Percentiles rank a stretch among this genome's conserved stretches.
phyloP scores from a whole-genome alignment of 177 flowering plant genomes.

The Vitis hybrid region DNA sequence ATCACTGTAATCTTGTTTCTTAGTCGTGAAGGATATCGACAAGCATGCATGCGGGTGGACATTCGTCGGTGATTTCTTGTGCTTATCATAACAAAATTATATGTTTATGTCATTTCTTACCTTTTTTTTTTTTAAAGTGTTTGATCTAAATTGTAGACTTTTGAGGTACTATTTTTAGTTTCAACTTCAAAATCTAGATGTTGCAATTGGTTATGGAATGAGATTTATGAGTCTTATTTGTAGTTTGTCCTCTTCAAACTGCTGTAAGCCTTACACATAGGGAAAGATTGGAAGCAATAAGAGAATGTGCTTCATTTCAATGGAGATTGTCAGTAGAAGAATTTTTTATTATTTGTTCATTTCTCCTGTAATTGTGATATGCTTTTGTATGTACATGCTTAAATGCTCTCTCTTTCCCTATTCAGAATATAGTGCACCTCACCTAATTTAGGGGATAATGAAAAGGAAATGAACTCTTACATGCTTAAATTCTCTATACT shows the following conservation, averaged over 20 bases:
- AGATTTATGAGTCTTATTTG: neutral
- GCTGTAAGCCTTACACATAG: no score
- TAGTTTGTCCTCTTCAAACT: no score
- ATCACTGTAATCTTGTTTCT: conserved; percentile 82
- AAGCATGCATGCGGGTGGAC: conserved; percentile 90
- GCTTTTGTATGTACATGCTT: neutral
- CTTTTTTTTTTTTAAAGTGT: neutral
- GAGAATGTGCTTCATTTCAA: no score
- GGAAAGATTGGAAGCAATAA: no score
- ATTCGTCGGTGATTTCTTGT: conserved; percentile 45
- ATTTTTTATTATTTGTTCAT: neutral
- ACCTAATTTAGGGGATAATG: neutral
- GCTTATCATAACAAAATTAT: neutral
- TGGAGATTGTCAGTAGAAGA: no score
- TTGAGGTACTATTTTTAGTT: neutral
- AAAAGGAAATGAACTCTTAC: neutral
- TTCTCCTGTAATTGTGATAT: neutral
- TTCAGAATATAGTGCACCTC: neutral
- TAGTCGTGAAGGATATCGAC: conserved; percentile 94
- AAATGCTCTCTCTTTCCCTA: neutral
- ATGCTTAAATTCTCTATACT: neutral
- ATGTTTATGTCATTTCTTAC: neutral
- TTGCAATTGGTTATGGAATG: neutral
- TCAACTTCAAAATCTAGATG: neutral
- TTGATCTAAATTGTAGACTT: neutral